Conservation (phyloP, 495 filamentous ascomycete genomes). For the Viridothelium virens region DNA sequence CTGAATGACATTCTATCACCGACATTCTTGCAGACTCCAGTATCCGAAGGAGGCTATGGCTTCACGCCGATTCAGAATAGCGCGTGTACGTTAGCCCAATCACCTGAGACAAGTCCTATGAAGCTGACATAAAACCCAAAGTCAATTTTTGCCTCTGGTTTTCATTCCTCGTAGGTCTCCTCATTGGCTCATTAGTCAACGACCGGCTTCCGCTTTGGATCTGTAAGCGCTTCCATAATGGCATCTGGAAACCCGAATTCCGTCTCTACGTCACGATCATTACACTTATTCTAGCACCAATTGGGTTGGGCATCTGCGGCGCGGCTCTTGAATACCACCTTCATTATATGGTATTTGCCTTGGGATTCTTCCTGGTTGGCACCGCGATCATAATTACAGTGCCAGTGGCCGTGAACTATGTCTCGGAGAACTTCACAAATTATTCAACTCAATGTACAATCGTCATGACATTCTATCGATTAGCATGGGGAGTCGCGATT, state of each 20-base stretch:
- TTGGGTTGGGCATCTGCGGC: constrained; percentile 16
- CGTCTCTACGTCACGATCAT: constrained; percentile 11
- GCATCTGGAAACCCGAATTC: constrained; percentile 17
- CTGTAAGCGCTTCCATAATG: not conserved
- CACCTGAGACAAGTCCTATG: too few species aligned
- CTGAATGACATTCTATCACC: too few species aligned
- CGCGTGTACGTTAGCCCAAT: too few species aligned
- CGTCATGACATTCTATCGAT: constrained; percentile 6
- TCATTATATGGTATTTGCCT: constrained; percentile 17
- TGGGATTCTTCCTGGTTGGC: constrained; percentile 14
- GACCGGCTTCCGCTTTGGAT: constrained; percentile 15
- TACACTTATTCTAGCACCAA: constrained; percentile 11
- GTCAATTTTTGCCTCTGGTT: too few species aligned
- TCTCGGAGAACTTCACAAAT: constrained; percentile 13
- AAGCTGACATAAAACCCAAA: too few species aligned
- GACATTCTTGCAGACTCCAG: too few species aligned
- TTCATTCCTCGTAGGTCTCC: too few species aligned
- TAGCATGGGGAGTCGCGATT: constrained; percentile 11
- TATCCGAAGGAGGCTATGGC: too few species aligned
- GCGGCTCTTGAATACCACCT: constrained; percentile 18
- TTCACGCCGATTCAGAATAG: too few species aligned
- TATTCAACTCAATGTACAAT: constrained; percentile 4
- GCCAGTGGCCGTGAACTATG: constrained; percentile 16
- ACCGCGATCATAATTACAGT: constrained; percentile 13
- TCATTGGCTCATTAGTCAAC: constrained; percentile 16